Percentiles rank a stretch among this genome's conserved stretches.
Conservation (phyloP, 352 stramenopile genomes). For the Pythium scleroteichum region DNA sequence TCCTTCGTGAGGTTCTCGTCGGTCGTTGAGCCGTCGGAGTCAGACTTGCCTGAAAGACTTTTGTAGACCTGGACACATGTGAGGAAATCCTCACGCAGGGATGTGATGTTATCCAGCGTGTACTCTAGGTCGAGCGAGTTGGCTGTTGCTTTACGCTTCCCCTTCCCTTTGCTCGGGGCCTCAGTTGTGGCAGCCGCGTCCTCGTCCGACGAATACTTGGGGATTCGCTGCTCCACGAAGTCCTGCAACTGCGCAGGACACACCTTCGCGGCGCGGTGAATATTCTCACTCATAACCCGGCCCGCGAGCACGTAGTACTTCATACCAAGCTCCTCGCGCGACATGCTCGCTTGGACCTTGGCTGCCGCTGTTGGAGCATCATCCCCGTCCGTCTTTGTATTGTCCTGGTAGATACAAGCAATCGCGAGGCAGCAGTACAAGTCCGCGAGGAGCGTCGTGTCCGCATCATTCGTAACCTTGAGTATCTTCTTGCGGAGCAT, state of each 20-base stretch:
- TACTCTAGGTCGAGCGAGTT: constrained; percentile 44
- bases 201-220: constrained; percentile 42
- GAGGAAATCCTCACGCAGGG: constrained; percentile 60
- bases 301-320: constrained; percentile 83
- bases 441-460: constrained; percentile 81
- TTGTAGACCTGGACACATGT: constrained; percentile 43
- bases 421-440: constrained; percentile 85
- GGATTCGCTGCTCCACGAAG: constrained; percentile 59
- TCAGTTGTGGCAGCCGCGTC: constrained; percentile 2
- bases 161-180: constrained; percentile 51
- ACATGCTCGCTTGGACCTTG: constrained; percentile 33
- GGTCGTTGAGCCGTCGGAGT: constrained; percentile 5
- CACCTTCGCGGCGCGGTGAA: constrained; percentile 52
- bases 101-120: constrained; percentile 48
- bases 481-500: constrained; percentile 73
- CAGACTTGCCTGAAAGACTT: constrained; percentile 27
- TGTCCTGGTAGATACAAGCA: constrained; percentile 81
- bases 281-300: constrained; percentile 80
- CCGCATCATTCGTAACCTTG: constrained; percentile 52
- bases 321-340: constrained; percentile 57
- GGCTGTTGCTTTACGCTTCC: constrained; percentile 58
- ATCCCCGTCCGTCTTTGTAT: constrained; percentile 29
- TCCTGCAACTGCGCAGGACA: constrained; percentile 44
- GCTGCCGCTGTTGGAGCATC: neutral
- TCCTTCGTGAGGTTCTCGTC: constrained; percentile 33